Percentiles rank a stretch among this genome's conserved stretches.
phyloP scores from a whole-genome alignment of 192 early-diverging fungal genomes.

The Coemansia brasiliensis region DNA sequence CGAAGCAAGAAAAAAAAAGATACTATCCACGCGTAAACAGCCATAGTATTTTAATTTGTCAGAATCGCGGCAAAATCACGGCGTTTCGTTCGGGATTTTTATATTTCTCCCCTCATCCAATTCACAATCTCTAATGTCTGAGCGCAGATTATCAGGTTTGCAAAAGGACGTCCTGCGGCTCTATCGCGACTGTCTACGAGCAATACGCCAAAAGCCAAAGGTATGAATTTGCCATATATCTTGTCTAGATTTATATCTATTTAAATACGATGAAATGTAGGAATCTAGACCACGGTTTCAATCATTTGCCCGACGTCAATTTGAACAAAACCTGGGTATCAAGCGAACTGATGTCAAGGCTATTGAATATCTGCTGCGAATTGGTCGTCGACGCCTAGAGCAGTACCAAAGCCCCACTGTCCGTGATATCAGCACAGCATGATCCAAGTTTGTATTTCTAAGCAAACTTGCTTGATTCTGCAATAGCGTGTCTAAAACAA shows the following conservation, averaged over 20 bases:
- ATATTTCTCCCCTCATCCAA: neutral
- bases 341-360: conserved; percentile 64
- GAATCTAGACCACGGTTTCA: conserved; percentile 63
- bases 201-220: conserved; percentile 62
- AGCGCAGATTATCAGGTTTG: conserved; percentile 61
- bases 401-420: conserved; percentile 63
- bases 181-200: conserved; percentile 71
- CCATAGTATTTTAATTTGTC: conserved; percentile 3
- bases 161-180: conserved; percentile 66
- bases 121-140: conserved; percentile 10
- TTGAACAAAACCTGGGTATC: conserved; percentile 58
- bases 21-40: too few relatives aligned
- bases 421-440: conserved; percentile 50
- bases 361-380: conserved; percentile 69
- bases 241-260: neutral
- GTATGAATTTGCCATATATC: conserved; percentile 25
- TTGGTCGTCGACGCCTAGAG: conserved; percentile 64
- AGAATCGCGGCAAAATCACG: neutral
- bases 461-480: neutral
- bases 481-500: neutral
- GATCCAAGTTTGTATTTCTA: neutral
- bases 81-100: conserved; percentile 5
- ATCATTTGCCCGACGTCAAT: conserved; percentile 67
- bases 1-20: neutral
- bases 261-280: conserved; percentile 28